A percentile compares a stretch with the other conserved stretches of the same genome.
phyloP scores from a whole-genome alignment of 495 filamentous ascomycete genomes.

The Podospora pseudopauciseta region DNA sequence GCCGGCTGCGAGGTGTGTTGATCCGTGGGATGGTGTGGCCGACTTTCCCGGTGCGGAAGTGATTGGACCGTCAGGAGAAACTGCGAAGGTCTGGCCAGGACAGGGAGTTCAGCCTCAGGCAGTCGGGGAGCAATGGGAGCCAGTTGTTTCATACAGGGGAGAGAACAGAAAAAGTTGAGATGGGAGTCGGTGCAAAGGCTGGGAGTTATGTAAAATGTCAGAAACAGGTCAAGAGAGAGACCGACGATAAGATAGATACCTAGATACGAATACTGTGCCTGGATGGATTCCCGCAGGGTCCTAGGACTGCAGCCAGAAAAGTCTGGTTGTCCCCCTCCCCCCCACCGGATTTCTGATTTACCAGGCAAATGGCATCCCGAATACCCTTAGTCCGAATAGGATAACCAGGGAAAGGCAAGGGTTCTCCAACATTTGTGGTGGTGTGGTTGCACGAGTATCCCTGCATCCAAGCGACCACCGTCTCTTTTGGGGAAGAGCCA shows the following conservation, averaged over 20 bases:
- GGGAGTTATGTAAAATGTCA: neutral
- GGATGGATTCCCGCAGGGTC: neutral
- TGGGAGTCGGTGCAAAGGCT: neutral
- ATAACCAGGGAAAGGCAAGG: neutral
- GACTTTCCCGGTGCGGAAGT: neutral
- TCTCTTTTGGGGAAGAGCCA: neutral
- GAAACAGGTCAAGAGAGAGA: too few species aligned
- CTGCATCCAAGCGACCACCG: neutral
- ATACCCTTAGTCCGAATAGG: neutral
- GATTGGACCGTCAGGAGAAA: neutral
- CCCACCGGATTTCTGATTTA: neutral
- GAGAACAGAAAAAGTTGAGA: neutral
- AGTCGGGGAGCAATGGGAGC: neutral
- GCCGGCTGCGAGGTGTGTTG: neutral
- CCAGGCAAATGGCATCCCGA: neutral
- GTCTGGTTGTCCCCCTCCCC: too few species aligned
- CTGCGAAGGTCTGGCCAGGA: neutral
- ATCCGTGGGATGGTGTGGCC: neutral
- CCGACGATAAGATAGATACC: too few species aligned
- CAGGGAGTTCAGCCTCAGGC: neutral
- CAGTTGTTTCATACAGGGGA: neutral
- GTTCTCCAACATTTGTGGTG: neutral
- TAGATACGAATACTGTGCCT: neutral
- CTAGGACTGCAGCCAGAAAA: neutral
- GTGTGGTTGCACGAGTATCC: conserved; percentile 5